A percentile compares a stretch with the other conserved stretches of the same genome.
phyloP scores from a whole-genome alignment of 176 grass and related monocot species.

The Carex myosuroides region DNA sequence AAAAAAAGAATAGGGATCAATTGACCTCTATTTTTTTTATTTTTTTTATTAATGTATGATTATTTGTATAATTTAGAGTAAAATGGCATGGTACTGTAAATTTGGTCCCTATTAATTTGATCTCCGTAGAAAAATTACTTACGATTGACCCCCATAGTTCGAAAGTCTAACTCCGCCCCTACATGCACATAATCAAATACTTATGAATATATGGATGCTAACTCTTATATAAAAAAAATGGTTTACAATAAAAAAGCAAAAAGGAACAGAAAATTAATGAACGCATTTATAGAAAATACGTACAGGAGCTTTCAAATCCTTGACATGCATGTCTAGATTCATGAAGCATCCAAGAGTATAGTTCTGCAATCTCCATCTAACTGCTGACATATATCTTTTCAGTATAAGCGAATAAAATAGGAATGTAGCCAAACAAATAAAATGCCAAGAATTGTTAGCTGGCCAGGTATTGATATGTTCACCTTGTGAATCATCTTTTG shows the following conservation, averaged over 20 bases:
- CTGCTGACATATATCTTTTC: constrained; percentile 19
- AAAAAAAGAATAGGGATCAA: too few species aligned
- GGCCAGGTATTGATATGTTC: constrained; percentile 32
- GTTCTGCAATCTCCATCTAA: constrained; percentile 17
- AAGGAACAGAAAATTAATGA: not conserved
- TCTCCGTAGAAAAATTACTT: too few species aligned
- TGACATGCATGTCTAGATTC: not conserved
- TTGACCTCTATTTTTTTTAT: too few species aligned
- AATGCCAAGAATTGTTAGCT: constrained; percentile 27
- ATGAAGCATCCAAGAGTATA: constrained; percentile 13
- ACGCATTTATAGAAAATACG: not conserved
- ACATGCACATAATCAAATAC: not conserved
- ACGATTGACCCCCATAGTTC: too few species aligned
- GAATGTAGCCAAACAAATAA: constrained; percentile 29
- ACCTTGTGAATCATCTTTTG: constrained; percentile 27
- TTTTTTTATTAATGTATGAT: too few species aligned
- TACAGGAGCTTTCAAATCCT: constrained; percentile 1
- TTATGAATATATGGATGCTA: not conserved
- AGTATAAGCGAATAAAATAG: constrained; percentile 28
- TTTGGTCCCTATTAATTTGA: too few species aligned
- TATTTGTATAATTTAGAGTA: too few species aligned
- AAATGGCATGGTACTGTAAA: too few species aligned
- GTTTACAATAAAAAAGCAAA: not conserved
- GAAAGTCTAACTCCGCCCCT: too few species aligned
- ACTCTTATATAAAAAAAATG: not conserved